A percentile compares a stretch with the other conserved stretches of the same genome.
Conservation (phyloP, 208 protist species). For the Kentomonas sorsogonicus region DNA sequence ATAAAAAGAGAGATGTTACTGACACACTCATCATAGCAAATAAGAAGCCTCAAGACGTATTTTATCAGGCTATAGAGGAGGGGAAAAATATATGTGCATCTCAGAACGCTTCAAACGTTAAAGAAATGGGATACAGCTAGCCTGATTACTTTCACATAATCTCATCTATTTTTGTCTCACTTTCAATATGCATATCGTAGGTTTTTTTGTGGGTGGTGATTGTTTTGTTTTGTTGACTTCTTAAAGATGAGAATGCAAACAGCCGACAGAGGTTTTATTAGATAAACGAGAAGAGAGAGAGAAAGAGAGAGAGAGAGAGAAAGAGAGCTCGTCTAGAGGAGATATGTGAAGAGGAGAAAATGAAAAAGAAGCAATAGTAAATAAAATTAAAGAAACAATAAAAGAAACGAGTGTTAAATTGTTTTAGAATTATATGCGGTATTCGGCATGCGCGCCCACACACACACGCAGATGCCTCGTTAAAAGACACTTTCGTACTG, state of each 20-base stretch:
- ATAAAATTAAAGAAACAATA: slow-evolving; percentile 4
- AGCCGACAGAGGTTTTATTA: background rate
- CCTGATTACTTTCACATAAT: no score
- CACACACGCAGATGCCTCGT: no score
- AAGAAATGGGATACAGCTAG: no score
- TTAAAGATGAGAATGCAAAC: slow-evolving; percentile 1
- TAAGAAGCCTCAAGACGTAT: no score
- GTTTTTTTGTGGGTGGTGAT: background rate
- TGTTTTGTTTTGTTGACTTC: background rate
- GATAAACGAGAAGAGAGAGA: background rate
- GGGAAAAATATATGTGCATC: no score
- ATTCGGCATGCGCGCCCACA: no score
- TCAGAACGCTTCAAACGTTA: no score
- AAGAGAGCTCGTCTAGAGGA: background rate
- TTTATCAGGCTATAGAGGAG: no score
- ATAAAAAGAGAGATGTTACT: no score
- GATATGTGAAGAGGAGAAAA: slow-evolving; percentile 3
- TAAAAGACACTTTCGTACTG: no score
- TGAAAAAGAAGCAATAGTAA: slow-evolving; percentile 2
- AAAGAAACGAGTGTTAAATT: background rate
- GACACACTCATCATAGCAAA: no score
- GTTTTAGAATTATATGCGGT: no score
- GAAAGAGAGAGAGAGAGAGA: background rate
- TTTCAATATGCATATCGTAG: background rate
- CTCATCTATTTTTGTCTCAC: background rate